Base-by-base conservation (phyloP, 2,329 filamentous ascomycete genomes). In the Lachnellula occidentalis region DNA sequence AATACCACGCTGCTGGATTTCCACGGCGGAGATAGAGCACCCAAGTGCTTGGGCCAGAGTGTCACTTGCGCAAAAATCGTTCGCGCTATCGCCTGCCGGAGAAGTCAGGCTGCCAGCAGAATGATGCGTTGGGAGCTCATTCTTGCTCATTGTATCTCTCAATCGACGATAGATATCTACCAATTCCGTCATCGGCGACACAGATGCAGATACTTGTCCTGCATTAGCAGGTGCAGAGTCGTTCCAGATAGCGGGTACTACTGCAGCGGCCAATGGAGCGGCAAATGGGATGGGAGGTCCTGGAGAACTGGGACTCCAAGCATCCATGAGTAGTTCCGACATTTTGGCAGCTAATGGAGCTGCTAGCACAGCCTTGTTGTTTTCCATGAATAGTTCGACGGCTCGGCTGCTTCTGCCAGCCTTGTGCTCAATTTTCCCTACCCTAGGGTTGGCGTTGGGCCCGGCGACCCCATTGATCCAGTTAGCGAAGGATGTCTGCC, bases 1-100 rank as follows among this genome's bases (percentile, higher is more conserved):
- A 3, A 90, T 77, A 6, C 94, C 94, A 63, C 94, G 87, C 69
- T 96, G 91, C 59, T 92, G 86, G 61, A 97, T 96, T 72, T 99
- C 94, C 4, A 89, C 85, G 0, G 91, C 85, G 8, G 91, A 86
- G 55, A 99, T 91, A 0, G 92, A 92, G 68, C 85, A 90, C 2
- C 90, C 92, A 14, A 96, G 83, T 1, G 83, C 76, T 55, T 78
- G 78, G 14, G 84, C 80, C 11, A 91, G 71, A 1, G 79, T 78
- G 63, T 88, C 84, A 54, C 79, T 80, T 21, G 70, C 72, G 53
- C 72, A 73, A 5, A 86, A 68, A 53, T 81, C 75, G 48, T 77
- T 73, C 15, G 66, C 64, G 11, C 51, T n/a, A 3, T 55, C 41
- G 6, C 24, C 39, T 36, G 34, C 48, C 27, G 46, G 24, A 19